Percentiles rank a stretch among this genome's conserved stretches.
These are phyloP conservation scores for Trichosporon ovoides DNA, from an alignment of 1,284 basidiomycete genomes.

Conservation along the genomic window DNA sequence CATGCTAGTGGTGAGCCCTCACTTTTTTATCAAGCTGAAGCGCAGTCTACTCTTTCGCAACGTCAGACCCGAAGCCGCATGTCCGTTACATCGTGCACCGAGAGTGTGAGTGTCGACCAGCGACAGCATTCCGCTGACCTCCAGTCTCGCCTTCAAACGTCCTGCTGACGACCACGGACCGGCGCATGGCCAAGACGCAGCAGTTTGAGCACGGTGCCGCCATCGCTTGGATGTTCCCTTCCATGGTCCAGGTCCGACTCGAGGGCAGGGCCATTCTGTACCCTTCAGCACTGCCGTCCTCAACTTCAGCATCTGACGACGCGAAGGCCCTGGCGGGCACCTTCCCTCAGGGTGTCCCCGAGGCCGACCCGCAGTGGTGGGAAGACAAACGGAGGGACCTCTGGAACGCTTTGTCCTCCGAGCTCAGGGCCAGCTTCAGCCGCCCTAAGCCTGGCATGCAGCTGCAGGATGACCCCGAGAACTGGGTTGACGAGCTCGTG, in stretches of 20 bases:
- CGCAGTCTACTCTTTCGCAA: constrained; percentile 39
- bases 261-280: constrained; percentile 31
- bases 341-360: constrained; percentile 13
- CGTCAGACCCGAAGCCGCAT: constrained; percentile 27
- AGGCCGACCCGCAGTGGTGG: constrained; percentile 33
- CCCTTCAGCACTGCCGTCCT: neutral
- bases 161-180: constrained; percentile 45
- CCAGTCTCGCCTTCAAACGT: constrained; percentile 35
- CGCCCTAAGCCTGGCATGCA: constrained; percentile 38
- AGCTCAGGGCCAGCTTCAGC: constrained; percentile 44
- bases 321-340: neutral
- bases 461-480: constrained; percentile 27
- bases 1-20: neutral
- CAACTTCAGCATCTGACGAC: neutral
- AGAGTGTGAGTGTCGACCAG: constrained; percentile 24
- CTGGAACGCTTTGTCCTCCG: constrained; percentile 38
- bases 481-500: constrained; percentile 25
- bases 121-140: neutral
- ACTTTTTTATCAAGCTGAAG: no score
- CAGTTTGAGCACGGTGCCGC: constrained; percentile 38
- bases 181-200: constrained; percentile 41
- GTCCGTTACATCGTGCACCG: constrained; percentile 45
- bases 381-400: constrained; percentile 30
- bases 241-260: constrained; percentile 42
- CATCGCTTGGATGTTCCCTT: constrained; percentile 43